phyloP scores from a whole-genome alignment of 2,329 filamentous ascomycete species.

The Fusarium tjaetaba region DNA sequence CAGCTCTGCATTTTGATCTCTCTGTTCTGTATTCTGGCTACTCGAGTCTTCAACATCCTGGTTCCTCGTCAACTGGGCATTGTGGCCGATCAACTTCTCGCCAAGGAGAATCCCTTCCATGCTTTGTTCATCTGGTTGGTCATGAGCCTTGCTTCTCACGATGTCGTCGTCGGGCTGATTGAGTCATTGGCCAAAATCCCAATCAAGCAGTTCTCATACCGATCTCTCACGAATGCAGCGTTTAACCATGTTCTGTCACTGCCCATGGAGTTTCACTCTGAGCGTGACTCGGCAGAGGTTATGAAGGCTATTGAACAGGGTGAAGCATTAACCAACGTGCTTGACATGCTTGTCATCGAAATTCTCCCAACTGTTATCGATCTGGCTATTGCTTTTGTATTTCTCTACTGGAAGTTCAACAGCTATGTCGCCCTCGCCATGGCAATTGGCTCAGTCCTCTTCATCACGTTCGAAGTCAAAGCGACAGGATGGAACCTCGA shows the following conservation, averaged over 20 bases:
- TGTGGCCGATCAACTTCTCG: constrained; percentile 44
- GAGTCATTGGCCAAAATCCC: constrained; percentile 46
- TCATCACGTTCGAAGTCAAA: constrained; percentile 41
- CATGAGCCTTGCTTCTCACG: constrained; percentile 17
- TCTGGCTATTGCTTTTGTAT: constrained; percentile 67
- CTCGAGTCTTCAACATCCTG: constrained; percentile 45
- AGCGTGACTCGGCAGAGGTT: constrained; percentile 71
- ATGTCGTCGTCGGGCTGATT: constrained; percentile 25
- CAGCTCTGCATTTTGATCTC: constrained; percentile 44
- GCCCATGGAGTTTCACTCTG: constrained; percentile 76
- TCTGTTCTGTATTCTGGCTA: constrained; percentile 34
- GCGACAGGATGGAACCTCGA: constrained; percentile 52
- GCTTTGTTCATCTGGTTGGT: constrained; percentile 34
- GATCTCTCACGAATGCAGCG: constrained; percentile 66
- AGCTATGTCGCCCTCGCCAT: constrained; percentile 61
- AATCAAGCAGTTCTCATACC: constrained; percentile 55
- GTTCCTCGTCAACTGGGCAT: constrained; percentile 48
- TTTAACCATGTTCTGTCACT: constrained; percentile 76
- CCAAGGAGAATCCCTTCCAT: constrained; percentile 30
- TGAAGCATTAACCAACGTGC: constrained; percentile 65
- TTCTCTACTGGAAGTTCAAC: constrained; percentile 71
- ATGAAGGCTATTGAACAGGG: constrained; percentile 73
- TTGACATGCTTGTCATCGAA: constrained; percentile 69
- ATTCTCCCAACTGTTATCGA: constrained; percentile 71
- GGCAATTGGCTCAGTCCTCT: constrained; percentile 35